phyloP scores from a whole-genome alignment of 495 filamentous ascomycete species.

The Ascodesmis nigricans region DNA sequence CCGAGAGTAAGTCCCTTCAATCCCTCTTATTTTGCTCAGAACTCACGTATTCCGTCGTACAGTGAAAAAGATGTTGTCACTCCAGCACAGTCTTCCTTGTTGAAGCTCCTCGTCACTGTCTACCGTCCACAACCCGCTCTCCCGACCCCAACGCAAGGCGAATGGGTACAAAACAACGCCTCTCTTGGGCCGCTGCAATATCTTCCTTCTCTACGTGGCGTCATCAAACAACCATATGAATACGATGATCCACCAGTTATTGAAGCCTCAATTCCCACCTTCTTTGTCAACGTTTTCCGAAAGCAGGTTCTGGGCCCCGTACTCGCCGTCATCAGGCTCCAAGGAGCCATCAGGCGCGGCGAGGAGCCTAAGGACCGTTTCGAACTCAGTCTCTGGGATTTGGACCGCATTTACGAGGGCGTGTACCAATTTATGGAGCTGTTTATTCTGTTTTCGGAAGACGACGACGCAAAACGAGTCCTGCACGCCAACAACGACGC shows the following conservation, averaged over 20 bases:
- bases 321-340: slow-evolving; percentile 49
- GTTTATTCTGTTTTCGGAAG: slow-evolving; percentile 54
- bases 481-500: slow-evolving; percentile 13
- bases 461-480: slow-evolving; percentile 23
- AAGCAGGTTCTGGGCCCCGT: slow-evolving; percentile 54
- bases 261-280: slow-evolving; percentile 18
- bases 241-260: slow-evolving; percentile 15
- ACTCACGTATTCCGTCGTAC: background rate
- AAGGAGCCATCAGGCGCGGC: slow-evolving; percentile 46
- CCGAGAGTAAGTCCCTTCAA: slow-evolving; percentile 29
- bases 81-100: slow-evolving; percentile 52
- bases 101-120: slow-evolving; percentile 54
- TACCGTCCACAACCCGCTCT: slow-evolving; percentile 30
- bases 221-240: slow-evolving; percentile 5
- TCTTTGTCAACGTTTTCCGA: slow-evolving; percentile 44
- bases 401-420: slow-evolving; percentile 44
- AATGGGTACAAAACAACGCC: slow-evolving; percentile 1
- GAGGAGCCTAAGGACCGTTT: slow-evolving; percentile 48
- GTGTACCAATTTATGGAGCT: slow-evolving; percentile 63
- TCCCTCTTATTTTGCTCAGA: no score
- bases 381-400: slow-evolving; percentile 60
- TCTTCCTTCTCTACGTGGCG: slow-evolving; percentile 1
- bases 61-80: slow-evolving; percentile 53
- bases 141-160: slow-evolving; percentile 3
- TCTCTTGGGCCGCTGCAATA: no score